These are phyloP conservation scores for Phialophora expanda DNA, from an alignment of 2,329 filamentous ascomycete genomes.

Conservation along the genomic window DNA sequence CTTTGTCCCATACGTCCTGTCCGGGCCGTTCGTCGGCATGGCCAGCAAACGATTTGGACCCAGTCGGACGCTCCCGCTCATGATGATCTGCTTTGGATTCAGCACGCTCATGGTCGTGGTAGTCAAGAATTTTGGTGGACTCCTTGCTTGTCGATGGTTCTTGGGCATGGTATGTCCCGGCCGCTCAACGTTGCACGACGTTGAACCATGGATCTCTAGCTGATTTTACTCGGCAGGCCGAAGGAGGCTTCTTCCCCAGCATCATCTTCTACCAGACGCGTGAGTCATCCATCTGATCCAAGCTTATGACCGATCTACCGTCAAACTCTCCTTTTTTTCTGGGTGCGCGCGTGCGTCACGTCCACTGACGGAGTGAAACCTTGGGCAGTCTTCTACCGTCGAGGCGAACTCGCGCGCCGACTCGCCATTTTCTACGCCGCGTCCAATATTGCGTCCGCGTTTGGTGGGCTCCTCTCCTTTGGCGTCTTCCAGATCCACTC, in stretches of 20 bases:
- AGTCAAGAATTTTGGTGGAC: conserved; percentile 58
- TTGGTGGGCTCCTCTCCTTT: conserved; percentile 64
- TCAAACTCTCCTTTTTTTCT: neutral
- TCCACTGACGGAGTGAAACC: conserved; percentile 39
- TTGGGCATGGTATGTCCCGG: conserved; percentile 69
- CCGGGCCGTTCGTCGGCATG: conserved; percentile 69
- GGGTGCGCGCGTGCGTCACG: neutral
- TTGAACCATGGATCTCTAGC: neutral
- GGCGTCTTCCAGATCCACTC: conserved; percentile 65
- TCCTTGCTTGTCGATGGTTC: conserved; percentile 72
- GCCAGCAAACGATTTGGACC: conserved; percentile 72
- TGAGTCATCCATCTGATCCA: neutral
- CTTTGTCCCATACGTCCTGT: conserved; percentile 75
- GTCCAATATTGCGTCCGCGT: conserved; percentile 73
- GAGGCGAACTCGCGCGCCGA: conserved; percentile 71
- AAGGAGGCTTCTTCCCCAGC: conserved; percentile 27
- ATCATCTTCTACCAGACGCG: conserved; percentile 48
- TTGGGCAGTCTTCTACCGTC: conserved; percentile 66
- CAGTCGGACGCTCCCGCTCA: conserved; percentile 65
- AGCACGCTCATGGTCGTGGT: conserved; percentile 63
- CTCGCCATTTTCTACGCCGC: conserved; percentile 78
- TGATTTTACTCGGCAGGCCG: conserved; percentile 11
- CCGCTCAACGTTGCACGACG: neutral
- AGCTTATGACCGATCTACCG: neutral
- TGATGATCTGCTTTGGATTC: conserved; percentile 72